Conservation (phyloP, 2,329 filamentous ascomycete species). For the Paraconiothyrium brasiliense region DNA sequence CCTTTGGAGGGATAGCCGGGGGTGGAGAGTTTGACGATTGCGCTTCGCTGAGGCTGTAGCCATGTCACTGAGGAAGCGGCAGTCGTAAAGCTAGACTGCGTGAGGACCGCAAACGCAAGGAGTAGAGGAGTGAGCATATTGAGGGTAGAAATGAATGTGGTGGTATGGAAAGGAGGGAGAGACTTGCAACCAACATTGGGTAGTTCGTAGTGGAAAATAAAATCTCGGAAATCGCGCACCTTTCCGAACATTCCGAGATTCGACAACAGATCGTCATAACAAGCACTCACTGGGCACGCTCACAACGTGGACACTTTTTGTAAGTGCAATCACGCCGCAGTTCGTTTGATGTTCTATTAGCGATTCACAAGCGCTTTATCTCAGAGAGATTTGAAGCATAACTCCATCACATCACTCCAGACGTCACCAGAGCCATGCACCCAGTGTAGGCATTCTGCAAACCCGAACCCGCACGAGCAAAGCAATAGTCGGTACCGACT, state of each 20-base stretch:
- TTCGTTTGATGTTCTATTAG: too few species aligned
- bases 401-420: too few species aligned
- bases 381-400: too few species aligned
- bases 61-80: slow-evolving; percentile 24
- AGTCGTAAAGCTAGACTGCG: not conserved
- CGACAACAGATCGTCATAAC: not conserved
- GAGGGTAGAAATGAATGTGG: not conserved
- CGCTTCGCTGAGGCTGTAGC: slow-evolving; percentile 22
- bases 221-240: not conserved
- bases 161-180: not conserved
- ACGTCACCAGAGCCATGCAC: too few species aligned
- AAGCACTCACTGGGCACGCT: too few species aligned
- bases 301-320: too few species aligned
- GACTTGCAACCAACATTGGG: too few species aligned
- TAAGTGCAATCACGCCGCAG: too few species aligned
- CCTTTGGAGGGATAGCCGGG: slow-evolving; percentile 25
- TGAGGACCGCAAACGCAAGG: slow-evolving; percentile 18
- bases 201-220: slow-evolving; percentile 1
- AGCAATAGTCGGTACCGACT: too few species aligned
- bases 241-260: slow-evolving; percentile 12
- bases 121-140: slow-evolving; percentile 22
- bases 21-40: slow-evolving; percentile 29
- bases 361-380: too few species aligned
- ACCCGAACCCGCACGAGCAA: too few species aligned
- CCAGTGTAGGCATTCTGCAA: too few species aligned